Conservation (phyloP, 1,284 basidiomycete species). For the Hymenochaete sp. region DNA sequence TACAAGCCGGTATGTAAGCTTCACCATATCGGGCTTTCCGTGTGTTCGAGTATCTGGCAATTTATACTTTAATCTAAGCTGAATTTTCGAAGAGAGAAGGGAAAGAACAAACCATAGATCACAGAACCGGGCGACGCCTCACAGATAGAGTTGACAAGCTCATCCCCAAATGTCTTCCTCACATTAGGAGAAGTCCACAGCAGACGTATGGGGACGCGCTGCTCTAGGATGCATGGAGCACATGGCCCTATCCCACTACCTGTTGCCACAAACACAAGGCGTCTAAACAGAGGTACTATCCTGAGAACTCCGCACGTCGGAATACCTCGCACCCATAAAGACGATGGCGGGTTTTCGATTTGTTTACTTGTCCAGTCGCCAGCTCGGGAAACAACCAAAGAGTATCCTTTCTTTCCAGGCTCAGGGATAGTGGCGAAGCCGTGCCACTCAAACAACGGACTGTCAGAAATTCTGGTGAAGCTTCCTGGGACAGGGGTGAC, state of each 20-base stretch:
- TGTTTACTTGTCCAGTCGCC: conserved; percentile 53
- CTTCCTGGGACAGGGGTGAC: conserved; percentile 44
- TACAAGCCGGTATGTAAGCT: conserved; percentile 46
- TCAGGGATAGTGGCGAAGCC: conserved; percentile 49
- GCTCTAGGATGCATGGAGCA: conserved; percentile 44
- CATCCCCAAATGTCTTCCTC: conserved; percentile 49
- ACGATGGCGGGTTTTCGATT: conserved; percentile 43
- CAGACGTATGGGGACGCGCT: conserved; percentile 42
- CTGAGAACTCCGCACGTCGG: conserved; percentile 53
- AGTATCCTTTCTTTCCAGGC: conserved; percentile 45
- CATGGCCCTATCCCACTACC: conserved; percentile 57
- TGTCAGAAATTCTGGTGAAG: conserved; percentile 45
- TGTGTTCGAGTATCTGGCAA: conserved; percentile 46
- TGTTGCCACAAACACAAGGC: conserved; percentile 51
- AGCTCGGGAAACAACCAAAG: conserved; percentile 47
- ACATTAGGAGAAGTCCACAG: conserved; percentile 55
- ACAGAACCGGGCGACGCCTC: conserved; percentile 44
- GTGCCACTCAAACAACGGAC: conserved; percentile 52
- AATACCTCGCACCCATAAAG: conserved; percentile 49
- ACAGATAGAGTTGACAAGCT: conserved; percentile 48
- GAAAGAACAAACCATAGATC: conserved; percentile 38
- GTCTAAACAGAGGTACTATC: conserved; percentile 47
- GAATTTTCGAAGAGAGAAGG: neutral
- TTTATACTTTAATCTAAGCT: neutral
- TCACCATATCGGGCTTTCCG: conserved; percentile 57